Evolutionary conservation across 2,329 filamentous ascomycete genomes (phyloP), one percentile per base, ranked within the genome.

Genomic region (Calycina herbarum): DNA sequence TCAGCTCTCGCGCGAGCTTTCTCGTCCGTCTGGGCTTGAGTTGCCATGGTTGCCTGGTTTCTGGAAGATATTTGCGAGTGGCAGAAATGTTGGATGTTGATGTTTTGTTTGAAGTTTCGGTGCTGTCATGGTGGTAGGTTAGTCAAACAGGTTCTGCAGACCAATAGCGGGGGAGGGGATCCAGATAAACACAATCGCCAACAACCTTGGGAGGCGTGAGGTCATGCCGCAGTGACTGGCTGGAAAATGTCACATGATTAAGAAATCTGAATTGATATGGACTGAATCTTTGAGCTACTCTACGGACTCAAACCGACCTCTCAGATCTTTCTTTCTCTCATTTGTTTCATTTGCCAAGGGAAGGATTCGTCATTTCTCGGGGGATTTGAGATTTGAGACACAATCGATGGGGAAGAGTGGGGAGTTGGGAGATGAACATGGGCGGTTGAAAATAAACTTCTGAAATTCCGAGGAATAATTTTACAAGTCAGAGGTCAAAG

Each of bases 1-100:
- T 51, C 45, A 11, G 61, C 31, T 64, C 15, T 57, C 1, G 54
- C n/a, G 17, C 24, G 57, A 2, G 59, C 42, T 57, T 68, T 66
- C 59, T 66, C 66, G 45, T 66, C 64, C 31, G 64, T 27, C 38
- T 68, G 66, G 27, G 38, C 62, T n/a, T 27, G 66, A 5, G 64
- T 66, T 10, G 64, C 64, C 66, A 68, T 68, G 42, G 8, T 58
- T 57, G 24, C 35, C 62, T 57, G 20, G 59, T 35, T 61, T 45
- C 15, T 31, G 24, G 33, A 5, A 15, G 5, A 7, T 17, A 20
- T n/a, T 33, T 27, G 35, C 33, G 11, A n/a, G 20, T 61, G 24
- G 38, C 20, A 35, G 38, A 61, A 15, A 42, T 11, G 20, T 20
- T 29, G 33, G 40, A 38, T 10, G 13, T 35, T 11, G 31, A 58